A percentile compares a stretch with the other conserved stretches of the same genome.
Conservation (phyloP, 2,329 filamentous ascomycete species). For the Dendryphion nanum region DNA sequence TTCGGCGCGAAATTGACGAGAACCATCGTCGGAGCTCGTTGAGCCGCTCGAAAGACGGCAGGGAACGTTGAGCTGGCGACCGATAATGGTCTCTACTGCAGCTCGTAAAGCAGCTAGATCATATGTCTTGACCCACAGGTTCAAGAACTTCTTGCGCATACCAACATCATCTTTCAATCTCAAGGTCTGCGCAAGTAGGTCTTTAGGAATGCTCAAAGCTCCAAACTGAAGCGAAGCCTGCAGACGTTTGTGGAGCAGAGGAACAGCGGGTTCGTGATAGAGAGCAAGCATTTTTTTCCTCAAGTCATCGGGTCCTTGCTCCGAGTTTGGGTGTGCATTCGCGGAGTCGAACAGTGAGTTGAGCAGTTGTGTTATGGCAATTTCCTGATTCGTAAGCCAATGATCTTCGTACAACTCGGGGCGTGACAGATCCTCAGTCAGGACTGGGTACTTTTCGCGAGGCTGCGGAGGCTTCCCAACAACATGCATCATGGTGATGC, state of each 20-base stretch:
- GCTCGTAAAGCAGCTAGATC: constrained; percentile 50
- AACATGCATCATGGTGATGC: constrained; percentile 32
- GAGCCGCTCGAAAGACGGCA: constrained; percentile 37
- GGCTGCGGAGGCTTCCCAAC: constrained; percentile 26
- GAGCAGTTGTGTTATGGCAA: constrained; percentile 59
- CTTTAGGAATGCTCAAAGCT: constrained; percentile 55
- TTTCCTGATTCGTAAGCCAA: constrained; percentile 63
- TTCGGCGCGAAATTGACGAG: constrained; percentile 34
- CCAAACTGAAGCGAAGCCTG: constrained; percentile 60
- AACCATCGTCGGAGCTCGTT: constrained; percentile 33
- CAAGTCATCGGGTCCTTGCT: constrained; percentile 35
- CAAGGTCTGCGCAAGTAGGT: constrained; percentile 45
- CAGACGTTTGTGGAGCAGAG: constrained; percentile 55
- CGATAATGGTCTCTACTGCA: constrained; percentile 59
- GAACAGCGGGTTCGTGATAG: constrained; percentile 54
- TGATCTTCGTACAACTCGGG: constrained; percentile 62
- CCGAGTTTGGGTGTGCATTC: constrained; percentile 19
- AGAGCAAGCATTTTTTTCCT: constrained; percentile 51
- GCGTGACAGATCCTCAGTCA: constrained; percentile 54
- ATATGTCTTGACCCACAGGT: constrained; percentile 60
- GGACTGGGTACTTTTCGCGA: constrained; percentile 49
- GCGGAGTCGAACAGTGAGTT: constrained; percentile 55
- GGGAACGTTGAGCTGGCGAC: constrained; percentile 48
- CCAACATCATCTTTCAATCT: constrained; percentile 58
- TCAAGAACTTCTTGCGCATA: constrained; percentile 55